These are phyloP conservation scores for Leccinum variicolor DNA, from an alignment of 768 basidiomycete species.

Conservation along the genomic window DNA sequence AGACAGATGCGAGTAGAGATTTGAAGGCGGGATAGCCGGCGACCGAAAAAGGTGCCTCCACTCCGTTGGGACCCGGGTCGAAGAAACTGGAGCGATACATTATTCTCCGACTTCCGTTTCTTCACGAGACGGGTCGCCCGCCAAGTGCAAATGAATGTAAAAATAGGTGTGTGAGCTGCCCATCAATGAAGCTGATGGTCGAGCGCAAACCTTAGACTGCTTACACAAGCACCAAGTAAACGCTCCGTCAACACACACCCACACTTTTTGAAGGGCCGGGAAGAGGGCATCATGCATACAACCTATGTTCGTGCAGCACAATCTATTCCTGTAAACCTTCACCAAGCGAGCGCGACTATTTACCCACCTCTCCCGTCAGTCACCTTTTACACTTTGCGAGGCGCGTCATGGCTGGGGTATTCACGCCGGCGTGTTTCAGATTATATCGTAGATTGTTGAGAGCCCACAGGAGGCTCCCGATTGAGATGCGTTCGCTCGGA, in stretches of 20 bases:
- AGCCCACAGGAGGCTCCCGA: slow-evolving; percentile 69
- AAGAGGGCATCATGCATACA: slow-evolving; percentile 15
- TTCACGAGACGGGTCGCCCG: background rate
- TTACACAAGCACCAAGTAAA: slow-evolving; percentile 2
- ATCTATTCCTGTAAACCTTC: slow-evolving; percentile 58
- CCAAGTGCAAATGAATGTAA: background rate
- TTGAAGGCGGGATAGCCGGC: background rate
- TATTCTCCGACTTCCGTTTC: background rate
- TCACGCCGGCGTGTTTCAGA: slow-evolving; percentile 35
- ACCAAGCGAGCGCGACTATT: slow-evolving; percentile 62
- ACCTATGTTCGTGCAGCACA: slow-evolving; percentile 24
- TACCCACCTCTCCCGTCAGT: slow-evolving; percentile 82
- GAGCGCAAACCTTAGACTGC: background rate
- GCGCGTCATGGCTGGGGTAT: background rate
- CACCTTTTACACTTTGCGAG: background rate
- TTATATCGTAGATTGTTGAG: slow-evolving; percentile 78
- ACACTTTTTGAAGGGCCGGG: background rate
- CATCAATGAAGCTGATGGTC: no score
- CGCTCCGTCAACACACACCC: background rate
- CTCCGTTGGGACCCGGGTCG: background rate
- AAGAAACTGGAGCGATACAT: background rate
- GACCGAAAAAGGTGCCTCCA: background rate
- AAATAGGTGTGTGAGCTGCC: background rate
- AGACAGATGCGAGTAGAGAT: background rate
- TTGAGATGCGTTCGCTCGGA: slow-evolving; percentile 81